Evolutionary conservation across 2,329 filamentous ascomycete species (phyloP), one percentile per base, ranked within the genome.

Genomic region (Ophiostoma ips): DNA sequence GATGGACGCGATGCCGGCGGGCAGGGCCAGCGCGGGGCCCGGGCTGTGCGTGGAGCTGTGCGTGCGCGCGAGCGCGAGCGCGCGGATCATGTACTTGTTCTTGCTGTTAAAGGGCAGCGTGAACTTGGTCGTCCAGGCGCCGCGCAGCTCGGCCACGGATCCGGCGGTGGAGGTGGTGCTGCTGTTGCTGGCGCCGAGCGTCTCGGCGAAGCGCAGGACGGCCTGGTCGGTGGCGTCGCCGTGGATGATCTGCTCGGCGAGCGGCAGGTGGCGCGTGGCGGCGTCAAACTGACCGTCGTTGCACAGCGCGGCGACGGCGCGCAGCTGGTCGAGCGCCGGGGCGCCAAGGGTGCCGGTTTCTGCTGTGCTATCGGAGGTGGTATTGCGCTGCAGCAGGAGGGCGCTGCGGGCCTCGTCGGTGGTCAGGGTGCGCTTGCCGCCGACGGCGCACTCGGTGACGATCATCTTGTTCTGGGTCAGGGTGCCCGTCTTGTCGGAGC

Each of bases 191-290:
- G 31, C 18, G 19, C 75, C 75, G 0, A 88, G 68, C 3, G 68
- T 67, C 61, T 88, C 83, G 0, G 83, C 79, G 50, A 89, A 82
- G 49, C 83, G 74, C 6, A 89, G 69, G 31, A 88, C 73, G 16
- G 84, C 84, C 58, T 83, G 77, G 58, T 89, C 84, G 0, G 85
- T 89, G 0, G 84, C 83, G 60, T 89, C 83, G 4, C 84, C 84
- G 54, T 83, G 79, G 51, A 88, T 76, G 51, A 76, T 77, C 13
- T 81, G 73, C 33, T 83, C 69, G 3, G 70, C 63, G 0, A 86
- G 61, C 0, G 82, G 79, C 1, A 76, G 60, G 38, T 79, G 66
- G 43, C 71, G 66, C 0, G 81, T 82, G 0, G 79, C 68, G 0
- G 77, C 77, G 58, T 88, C 84, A 52, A 89, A 86, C 55, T 85